Evolutionary conservation across 768 basidiomycete genomes (phyloP).

Genomic region (Holtermanniella nyarrowii): DNA sequence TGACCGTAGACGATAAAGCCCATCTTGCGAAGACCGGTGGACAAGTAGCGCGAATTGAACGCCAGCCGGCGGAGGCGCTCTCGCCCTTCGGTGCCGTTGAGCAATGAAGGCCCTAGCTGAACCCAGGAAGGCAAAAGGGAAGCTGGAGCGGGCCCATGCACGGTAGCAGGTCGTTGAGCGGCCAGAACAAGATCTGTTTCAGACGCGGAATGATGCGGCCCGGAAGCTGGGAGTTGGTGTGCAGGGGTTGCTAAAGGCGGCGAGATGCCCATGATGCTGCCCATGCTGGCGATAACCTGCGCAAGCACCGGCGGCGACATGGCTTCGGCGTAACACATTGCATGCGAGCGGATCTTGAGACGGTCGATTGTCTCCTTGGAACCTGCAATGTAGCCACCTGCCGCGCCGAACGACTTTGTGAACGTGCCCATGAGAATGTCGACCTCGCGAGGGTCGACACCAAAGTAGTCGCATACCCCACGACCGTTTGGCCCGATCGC

Average conservation of each 20-base stretch:
- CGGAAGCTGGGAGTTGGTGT: slow-evolving; percentile 3
- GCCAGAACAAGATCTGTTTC: slow-evolving; percentile 37
- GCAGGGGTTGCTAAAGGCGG: slow-evolving; percentile 44
- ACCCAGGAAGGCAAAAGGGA: slow-evolving; percentile 67
- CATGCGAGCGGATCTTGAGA: slow-evolving; percentile 69
- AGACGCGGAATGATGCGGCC: slow-evolving; percentile 23
- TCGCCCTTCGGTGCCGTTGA: slow-evolving; percentile 74
- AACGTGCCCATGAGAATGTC: slow-evolving; percentile 99
- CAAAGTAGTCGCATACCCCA: slow-evolving; percentile 90
- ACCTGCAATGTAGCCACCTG: slow-evolving; percentile 90
- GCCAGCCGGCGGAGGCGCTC: slow-evolving; percentile 76
- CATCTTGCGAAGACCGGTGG: slow-evolving; percentile 70
- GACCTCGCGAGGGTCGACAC: slow-evolving; percentile 63
- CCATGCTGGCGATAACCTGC: slow-evolving; percentile 85
- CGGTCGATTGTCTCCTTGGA: slow-evolving; percentile 67
- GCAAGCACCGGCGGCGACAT: slow-evolving; percentile 84
- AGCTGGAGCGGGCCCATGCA: slow-evolving; percentile 55
- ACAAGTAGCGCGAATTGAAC: slow-evolving; percentile 91
- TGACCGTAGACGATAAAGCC: slow-evolving; percentile 96
- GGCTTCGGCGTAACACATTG: slow-evolving; percentile 75
- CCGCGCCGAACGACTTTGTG: slow-evolving; percentile 51
- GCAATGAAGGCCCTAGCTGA: slow-evolving; percentile 57
- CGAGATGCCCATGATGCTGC: slow-evolving; percentile 79
- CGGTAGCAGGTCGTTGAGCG: slow-evolving; percentile 12
- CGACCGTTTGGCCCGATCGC: slow-evolving; percentile 90